Conservation (phyloP, 495 filamentous ascomycete species). For the Aspergillus mulundensis region DNA sequence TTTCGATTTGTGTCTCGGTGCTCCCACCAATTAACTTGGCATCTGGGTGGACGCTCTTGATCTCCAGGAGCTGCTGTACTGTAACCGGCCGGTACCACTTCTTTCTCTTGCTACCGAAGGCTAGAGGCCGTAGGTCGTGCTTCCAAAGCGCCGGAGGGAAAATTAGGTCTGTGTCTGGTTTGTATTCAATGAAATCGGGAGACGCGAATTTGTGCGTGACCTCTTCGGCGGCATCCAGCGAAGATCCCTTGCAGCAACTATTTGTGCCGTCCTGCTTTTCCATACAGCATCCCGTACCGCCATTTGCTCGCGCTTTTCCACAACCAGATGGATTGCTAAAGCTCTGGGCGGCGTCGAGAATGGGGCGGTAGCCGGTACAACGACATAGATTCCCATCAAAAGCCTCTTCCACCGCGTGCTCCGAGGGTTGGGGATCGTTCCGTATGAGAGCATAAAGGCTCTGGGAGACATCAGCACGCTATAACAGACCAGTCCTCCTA, state of each 20-base stretch:
- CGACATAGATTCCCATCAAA: slow-evolving; percentile 96
- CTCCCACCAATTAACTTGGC: slow-evolving; percentile 95
- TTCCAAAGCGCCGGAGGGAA: slow-evolving; percentile 83
- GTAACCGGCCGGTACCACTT: slow-evolving; percentile 90
- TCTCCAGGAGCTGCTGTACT: slow-evolving; percentile 80
- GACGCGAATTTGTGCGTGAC: slow-evolving; percentile 15
- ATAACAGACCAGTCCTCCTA: not conserved
- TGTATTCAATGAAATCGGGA: slow-evolving; percentile 82
- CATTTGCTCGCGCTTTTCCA: slow-evolving; percentile 41
- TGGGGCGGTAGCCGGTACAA: slow-evolving; percentile 92
- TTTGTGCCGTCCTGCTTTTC: slow-evolving; percentile 40
- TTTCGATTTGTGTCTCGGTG: slow-evolving; percentile 95
- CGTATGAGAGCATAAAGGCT: slow-evolving; percentile 65
- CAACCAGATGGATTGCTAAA: slow-evolving; percentile 38
- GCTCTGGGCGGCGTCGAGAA: slow-evolving; percentile 82
- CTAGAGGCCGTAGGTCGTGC: slow-evolving; percentile 75
- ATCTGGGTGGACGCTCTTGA: slow-evolving; percentile 78
- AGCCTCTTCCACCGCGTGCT: slow-evolving; percentile 65
- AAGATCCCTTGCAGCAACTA: slow-evolving; percentile 37
- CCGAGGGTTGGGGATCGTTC: slow-evolving; percentile 38
- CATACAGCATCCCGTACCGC: slow-evolving; percentile 53
- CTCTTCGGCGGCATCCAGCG: slow-evolving; percentile 7
- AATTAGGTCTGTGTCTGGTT: slow-evolving; percentile 88
- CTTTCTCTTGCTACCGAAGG: slow-evolving; percentile 92
- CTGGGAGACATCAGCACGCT: slow-evolving; percentile 45